These are phyloP conservation scores for Nicotiana benthamiana DNA, from an alignment of 257 asterid genomes.

Conservation along the genomic window DNA sequence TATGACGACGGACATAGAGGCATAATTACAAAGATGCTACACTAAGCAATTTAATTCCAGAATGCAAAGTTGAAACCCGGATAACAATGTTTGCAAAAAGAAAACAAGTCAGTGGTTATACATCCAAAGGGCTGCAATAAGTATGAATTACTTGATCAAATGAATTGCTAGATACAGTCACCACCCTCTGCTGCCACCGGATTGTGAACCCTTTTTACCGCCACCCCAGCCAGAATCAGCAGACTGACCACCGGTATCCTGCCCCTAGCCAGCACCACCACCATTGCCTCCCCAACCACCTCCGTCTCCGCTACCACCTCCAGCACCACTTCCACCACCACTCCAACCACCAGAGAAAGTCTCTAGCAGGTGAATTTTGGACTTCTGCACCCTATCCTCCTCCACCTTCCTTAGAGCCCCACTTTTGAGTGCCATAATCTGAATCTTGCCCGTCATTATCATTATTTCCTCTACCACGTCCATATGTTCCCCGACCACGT, in stretches of 20 bases:
- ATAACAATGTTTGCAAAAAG: background rate
- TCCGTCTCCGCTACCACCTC: conserved; percentile 16
- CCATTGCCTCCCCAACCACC: conserved; percentile 8
- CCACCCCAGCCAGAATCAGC: conserved; percentile 47
- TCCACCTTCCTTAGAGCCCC: conserved; percentile 58
- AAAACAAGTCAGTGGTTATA: background rate
- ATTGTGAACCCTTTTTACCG: conserved; percentile 34
- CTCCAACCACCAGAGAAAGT: conserved; percentile 48
- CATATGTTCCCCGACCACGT: conserved; percentile 43
- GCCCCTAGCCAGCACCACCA: conserved; percentile 27
- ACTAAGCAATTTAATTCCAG: background rate
- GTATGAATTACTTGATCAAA: background rate
- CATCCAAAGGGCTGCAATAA: background rate
- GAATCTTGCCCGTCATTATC: conserved; percentile 34
- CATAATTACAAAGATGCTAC: background rate
- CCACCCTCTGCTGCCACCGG: conserved; percentile 27
- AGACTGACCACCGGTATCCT: conserved; percentile 18
- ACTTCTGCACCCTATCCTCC: conserved; percentile 50
- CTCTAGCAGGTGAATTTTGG: conserved; percentile 48
- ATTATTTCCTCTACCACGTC: conserved; percentile 36
- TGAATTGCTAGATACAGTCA: background rate
- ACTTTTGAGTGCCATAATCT: conserved; percentile 41
- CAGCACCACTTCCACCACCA: conserved; percentile 14
- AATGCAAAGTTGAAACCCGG: background rate
- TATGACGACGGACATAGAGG: background rate